A percentile compares a stretch with the other conserved stretches of the same genome.
phyloP scores from a whole-genome alignment of 2,329 filamentous ascomycete species.

The Sarocladium oryzae region DNA sequence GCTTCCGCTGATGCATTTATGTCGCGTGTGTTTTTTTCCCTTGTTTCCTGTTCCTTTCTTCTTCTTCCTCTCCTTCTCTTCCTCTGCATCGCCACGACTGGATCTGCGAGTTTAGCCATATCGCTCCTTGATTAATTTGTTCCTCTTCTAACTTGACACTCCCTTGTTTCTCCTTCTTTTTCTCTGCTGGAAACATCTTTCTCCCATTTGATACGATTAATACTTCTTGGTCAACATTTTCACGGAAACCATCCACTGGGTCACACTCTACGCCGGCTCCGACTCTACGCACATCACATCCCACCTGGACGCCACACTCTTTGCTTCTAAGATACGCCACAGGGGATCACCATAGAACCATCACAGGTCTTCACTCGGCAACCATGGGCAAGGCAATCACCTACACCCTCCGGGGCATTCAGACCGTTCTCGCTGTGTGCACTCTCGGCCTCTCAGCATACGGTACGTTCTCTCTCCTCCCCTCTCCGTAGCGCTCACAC shows the following conservation, averaged over 20 bases:
- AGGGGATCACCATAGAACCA: not conserved
- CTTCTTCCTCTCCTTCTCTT: not conserved
- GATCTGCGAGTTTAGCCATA: not conserved
- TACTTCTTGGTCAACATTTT: too few species aligned
- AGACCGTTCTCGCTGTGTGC: not conserved
- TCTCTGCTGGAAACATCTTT: too few species aligned
- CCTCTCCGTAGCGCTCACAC: too few species aligned
- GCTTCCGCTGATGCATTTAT: too few species aligned
- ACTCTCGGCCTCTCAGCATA: constrained; percentile 1
- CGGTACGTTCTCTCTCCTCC: not conserved
- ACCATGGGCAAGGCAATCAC: constrained; percentile 10
- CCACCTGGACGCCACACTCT: too few species aligned
- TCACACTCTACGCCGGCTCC: too few species aligned
- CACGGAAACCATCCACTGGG: too few species aligned
- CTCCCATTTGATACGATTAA: too few species aligned
- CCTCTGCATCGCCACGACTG: not conserved
- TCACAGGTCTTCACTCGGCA: not conserved
- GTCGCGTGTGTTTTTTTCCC: not conserved
- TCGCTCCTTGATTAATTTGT: not conserved
- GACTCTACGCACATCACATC: too few species aligned
- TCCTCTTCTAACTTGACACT: too few species aligned
- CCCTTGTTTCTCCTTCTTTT: too few species aligned
- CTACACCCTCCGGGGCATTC: not conserved
- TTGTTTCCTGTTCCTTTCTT: not conserved
- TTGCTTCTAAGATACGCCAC: too few species aligned